Evolutionary conservation across 805 yeast species (phyloP), one percentile per base, ranked within the genome.

Genomic region (Blastobotrys robertii): DNA sequence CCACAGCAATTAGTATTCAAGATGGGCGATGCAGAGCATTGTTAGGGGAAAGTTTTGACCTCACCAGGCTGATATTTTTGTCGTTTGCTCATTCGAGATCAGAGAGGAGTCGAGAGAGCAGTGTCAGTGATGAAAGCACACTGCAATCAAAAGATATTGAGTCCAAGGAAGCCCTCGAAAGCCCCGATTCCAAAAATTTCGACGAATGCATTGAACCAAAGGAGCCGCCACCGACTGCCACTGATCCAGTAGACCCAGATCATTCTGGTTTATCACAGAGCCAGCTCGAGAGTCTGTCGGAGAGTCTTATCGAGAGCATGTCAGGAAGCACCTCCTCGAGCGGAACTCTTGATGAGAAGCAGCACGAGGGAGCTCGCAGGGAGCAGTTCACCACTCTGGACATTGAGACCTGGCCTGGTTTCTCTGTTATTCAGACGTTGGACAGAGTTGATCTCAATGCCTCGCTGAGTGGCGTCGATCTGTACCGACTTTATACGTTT

Each of bases 401-500:
- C 28, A 30, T 54, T 11, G 45, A 54, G 2, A 33, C 47, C 13
- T 61, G 63, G 67, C 47, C 40, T 41, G 59, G 51, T 2, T 52
- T 69, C 3, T 67, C 67, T 0, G 47, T 62, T 6, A 59, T 77
- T 3, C 62, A 66, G 42, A 55, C 60, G 1, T 70, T 65, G 50
- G 80, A 76, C 54, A 64, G 60, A 2, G 54, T 72, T 9, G 68
- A 70, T n/a, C 39, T 70, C 0, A 50, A 59, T 2, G 44, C 71
- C 32, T 46, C 50, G 2, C 46, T 80, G 1, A 53, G 69, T 0
- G 76, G 74, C 0, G 41, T 52, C 0, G 67, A 66, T 4, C 45
- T 81, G 29, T 59, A 65, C 2, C 63, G 64, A 4, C 38, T 81
- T 2, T 41, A 81, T 8, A 64, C 80, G 0, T 71, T 81, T 46